phyloP scores from a whole-genome alignment of 257 asterid species.

The Cruciata laevipes region DNA sequence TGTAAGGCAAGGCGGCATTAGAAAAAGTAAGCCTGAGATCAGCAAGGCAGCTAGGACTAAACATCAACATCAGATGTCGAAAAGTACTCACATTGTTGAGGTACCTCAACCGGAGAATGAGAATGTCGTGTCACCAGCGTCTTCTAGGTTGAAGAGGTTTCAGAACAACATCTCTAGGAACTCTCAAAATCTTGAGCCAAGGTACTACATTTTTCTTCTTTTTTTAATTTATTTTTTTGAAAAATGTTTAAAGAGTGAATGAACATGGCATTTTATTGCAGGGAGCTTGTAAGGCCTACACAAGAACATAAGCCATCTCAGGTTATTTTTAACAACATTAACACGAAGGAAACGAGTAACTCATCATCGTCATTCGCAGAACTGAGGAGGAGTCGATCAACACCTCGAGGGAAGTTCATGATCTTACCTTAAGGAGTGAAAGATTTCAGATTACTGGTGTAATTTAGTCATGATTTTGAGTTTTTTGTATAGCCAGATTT shows the following conservation, averaged over 20 bases:
- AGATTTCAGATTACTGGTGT: not conserved
- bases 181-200: conserved; percentile 74
- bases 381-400: conserved; percentile 63
- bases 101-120: conserved; percentile 51
- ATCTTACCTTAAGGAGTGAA: conserved; percentile 29
- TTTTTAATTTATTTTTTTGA: too few species aligned
- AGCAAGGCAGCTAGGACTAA: conserved; percentile 40
- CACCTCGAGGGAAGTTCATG: conserved; percentile 75
- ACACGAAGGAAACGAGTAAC: conserved; percentile 33
- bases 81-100: conserved; percentile 35
- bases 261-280: conserved; percentile 16
- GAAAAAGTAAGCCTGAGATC: conserved; percentile 56
- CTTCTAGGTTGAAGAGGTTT: conserved; percentile 41
- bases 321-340: conserved; percentile 13
- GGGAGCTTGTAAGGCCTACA: conserved; percentile 38
- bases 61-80: conserved; percentile 45
- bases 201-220: conserved; percentile 28
- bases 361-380: conserved; percentile 34
- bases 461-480: conserved; percentile 9
- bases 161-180: conserved; percentile 45
- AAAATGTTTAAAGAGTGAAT: not conserved
- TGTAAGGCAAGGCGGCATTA: conserved; percentile 60
- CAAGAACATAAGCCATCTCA: conserved; percentile 37
- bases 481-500: conserved; percentile 24
- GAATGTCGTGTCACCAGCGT: conserved; percentile 24